phyloP scores from a whole-genome alignment of 306 rosid species.

The Spatholobus suberectus region DNA sequence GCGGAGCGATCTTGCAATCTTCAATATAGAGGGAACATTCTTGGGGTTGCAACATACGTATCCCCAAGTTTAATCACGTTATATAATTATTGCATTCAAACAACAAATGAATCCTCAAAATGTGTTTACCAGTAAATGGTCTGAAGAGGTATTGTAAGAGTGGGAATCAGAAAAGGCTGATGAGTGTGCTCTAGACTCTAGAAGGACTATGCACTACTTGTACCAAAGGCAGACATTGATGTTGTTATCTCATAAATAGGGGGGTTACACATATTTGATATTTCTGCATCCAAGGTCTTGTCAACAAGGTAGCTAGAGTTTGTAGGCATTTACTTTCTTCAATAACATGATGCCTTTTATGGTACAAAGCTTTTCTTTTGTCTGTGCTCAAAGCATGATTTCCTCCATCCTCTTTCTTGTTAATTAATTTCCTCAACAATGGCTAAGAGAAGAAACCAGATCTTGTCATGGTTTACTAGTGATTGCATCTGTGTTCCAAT shows the following conservation, averaged over 20 bases:
- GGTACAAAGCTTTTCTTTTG: conserved; percentile 28
- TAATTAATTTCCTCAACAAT: conserved; percentile 25
- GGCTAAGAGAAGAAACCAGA: background rate
- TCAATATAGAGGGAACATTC: background rate
- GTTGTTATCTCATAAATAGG: conserved; percentile 48
- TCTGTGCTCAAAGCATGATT: background rate
- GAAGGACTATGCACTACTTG: conserved; percentile 52
- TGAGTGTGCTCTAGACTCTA: conserved; percentile 47
- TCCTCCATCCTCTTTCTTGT: background rate
- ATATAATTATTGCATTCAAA: conserved; percentile 26
- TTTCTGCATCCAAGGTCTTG: conserved; percentile 55
- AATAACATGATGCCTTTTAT: conserved; percentile 19
- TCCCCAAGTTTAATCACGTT: background rate
- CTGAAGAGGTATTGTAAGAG: conserved; percentile 50
- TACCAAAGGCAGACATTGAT: conserved; percentile 49
- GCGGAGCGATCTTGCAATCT: background rate
- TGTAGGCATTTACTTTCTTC: conserved; percentile 51
- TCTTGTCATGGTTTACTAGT: background rate
- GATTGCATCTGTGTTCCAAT: background rate
- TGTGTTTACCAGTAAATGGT: conserved; percentile 50
- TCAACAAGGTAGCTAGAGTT: conserved; percentile 53
- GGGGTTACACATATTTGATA: conserved; percentile 31
- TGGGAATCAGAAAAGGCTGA: conserved; percentile 41
- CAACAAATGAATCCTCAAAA: conserved; percentile 49
- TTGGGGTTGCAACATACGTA: background rate